Conservation (phyloP, 2,329 filamentous ascomycete species). For the Ambrosiella beaveri region DNA sequence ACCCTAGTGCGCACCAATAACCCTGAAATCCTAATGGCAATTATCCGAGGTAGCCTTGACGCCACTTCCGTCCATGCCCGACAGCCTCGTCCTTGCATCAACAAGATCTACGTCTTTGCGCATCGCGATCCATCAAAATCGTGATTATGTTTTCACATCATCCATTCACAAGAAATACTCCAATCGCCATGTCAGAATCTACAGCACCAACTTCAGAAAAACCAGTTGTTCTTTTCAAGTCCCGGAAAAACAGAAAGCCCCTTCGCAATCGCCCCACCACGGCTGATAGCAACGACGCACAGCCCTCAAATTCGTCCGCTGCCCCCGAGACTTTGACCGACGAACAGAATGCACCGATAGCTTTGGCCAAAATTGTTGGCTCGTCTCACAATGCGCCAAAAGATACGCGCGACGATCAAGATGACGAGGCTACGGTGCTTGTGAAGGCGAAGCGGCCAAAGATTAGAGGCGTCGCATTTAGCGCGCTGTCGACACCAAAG, state of each 20-base stretch:
- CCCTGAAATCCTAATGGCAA: neutral
- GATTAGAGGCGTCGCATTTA: slow-evolving; percentile 40
- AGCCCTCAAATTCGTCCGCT: neutral
- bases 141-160: neutral
- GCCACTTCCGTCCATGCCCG: neutral
- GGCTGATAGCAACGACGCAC: slow-evolving; percentile 27
- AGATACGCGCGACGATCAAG: slow-evolving; percentile 15
- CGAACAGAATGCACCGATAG: neutral
- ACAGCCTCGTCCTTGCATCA: neutral
- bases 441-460: slow-evolving; percentile 32
- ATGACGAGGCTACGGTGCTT: slow-evolving; percentile 23
- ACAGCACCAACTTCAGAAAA: neutral
- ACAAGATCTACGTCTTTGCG: neutral
- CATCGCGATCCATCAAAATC: neutral
- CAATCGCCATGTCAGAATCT: neutral
- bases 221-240: slow-evolving; percentile 33
- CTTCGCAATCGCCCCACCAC: slow-evolving; percentile 21
- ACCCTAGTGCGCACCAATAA: neutral
- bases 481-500: slow-evolving; percentile 16
- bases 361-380: neutral
- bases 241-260: slow-evolving; percentile 34
- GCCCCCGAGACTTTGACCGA: neutral
- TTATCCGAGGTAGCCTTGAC: neutral
- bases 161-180: neutral
- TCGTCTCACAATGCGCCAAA: slow-evolving; percentile 15